These are phyloP conservation scores for Pythium rishiriense DNA, from an alignment of 352 stramenopile species.

Conservation along the genomic window DNA sequence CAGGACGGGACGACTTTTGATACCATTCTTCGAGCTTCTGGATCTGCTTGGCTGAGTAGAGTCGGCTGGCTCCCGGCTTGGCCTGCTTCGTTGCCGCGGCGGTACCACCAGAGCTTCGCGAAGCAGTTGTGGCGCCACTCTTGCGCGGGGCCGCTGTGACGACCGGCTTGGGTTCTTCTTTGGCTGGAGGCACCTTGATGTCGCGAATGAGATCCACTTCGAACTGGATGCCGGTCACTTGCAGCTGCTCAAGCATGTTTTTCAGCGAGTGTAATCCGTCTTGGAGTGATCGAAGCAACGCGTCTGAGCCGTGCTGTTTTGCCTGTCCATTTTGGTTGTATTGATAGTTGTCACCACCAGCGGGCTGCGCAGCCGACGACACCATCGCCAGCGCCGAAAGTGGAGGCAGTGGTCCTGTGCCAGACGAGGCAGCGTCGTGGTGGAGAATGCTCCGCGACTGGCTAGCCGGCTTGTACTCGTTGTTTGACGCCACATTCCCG, in stretches of 20 bases:
- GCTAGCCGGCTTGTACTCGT: not conserved
- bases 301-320: conserved; percentile 32
- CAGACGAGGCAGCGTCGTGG: conserved; percentile 34
- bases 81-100: conserved; percentile 32
- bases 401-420: conserved; percentile 23
- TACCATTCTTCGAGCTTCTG: conserved; percentile 90
- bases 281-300: conserved; percentile 53
- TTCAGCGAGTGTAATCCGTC: conserved; percentile 67
- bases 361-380: conserved; percentile 33
- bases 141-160: conserved; percentile 30
- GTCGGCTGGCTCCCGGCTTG: conserved; percentile 77
- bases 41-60: conserved; percentile 88
- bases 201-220: conserved; percentile 85
- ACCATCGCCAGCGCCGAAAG: conserved; percentile 36
- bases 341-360: conserved; percentile 1
- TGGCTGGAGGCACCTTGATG: conserved; percentile 53
- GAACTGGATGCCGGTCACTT: conserved; percentile 79
- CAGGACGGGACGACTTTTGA: conserved; percentile 75
- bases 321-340: conserved; percentile 15
- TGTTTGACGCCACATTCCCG: not conserved
- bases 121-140: conserved; percentile 26
- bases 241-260: conserved; percentile 73
- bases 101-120: conserved; percentile 35
- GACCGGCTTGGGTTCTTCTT: conserved; percentile 51
- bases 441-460: conserved; percentile 22